Percentiles rank a stretch among this genome's conserved stretches.
phyloP scores from a whole-genome alignment of 192 early-diverging fungal genomes.

The Coemansia sp. region DNA sequence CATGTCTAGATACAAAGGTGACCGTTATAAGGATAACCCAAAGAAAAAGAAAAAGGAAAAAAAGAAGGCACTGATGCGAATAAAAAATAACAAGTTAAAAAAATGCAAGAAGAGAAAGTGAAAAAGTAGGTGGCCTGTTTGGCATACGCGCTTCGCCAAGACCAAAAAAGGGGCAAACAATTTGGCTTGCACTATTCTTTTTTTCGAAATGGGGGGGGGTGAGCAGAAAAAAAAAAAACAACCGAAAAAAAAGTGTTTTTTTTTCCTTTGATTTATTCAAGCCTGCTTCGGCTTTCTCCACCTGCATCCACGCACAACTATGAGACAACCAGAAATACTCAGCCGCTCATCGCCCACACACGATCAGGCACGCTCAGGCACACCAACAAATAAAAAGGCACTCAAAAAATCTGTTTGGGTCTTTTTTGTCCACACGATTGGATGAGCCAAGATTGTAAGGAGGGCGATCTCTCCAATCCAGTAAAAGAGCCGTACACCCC shows the following conservation, averaged over 20 bases:
- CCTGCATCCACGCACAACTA: too few relatives aligned
- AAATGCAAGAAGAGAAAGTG: background rate
- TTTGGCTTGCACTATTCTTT: background rate
- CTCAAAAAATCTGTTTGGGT: background rate
- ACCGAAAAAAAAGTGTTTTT: too few relatives aligned
- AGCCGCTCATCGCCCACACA: background rate
- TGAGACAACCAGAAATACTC: background rate
- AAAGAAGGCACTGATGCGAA: slow-evolving; percentile 1
- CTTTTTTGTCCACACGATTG: background rate
- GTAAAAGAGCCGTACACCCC: background rate
- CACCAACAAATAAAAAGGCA: background rate
- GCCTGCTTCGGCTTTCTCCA: too few relatives aligned
- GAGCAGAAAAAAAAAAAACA: too few relatives aligned
- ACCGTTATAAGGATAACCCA: background rate
- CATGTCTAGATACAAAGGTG: slow-evolving; percentile 16
- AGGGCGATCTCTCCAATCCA: background rate
- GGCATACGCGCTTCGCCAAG: background rate
- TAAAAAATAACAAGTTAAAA: background rate
- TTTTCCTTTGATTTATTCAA: too few relatives aligned
- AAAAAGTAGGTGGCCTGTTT: background rate
- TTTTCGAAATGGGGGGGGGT: background rate
- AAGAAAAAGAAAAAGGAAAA: background rate
- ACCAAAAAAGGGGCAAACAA: background rate
- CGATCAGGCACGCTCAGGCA: background rate
- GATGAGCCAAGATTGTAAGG: background rate